Evolutionary conservation across 2,329 filamentous ascomycete species (phyloP).

Genomic region (Albophoma yamanashiensis): DNA sequence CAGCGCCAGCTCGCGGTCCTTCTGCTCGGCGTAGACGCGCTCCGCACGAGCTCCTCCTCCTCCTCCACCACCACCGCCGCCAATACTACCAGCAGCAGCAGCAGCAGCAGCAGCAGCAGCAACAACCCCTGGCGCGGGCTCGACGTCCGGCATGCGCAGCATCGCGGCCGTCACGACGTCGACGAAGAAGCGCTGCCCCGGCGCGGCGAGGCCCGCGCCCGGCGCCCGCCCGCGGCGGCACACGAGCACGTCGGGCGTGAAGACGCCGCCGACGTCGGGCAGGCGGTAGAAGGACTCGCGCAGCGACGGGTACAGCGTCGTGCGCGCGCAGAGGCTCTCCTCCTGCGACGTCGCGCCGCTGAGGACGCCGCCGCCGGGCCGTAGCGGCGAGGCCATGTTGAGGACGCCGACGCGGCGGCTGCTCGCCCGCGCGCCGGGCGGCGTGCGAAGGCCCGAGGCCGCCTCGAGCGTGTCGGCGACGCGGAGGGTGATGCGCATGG

Average conservation of each 20-base stretch:
- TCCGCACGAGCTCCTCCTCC: not conserved
- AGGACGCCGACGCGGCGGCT: slow-evolving; percentile 35
- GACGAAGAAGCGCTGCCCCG: slow-evolving; percentile 45
- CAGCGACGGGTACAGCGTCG: not conserved
- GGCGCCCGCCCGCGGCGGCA: slow-evolving; percentile 8
- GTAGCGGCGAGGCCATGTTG: slow-evolving; percentile 54
- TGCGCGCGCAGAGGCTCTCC: slow-evolving; percentile 44
- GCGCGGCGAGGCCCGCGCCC: slow-evolving; percentile 2
- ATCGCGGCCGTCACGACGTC: slow-evolving; percentile 49
- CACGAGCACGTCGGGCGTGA: slow-evolving; percentile 3
- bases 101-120: too few species aligned
- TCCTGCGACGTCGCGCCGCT: slow-evolving; percentile 50
- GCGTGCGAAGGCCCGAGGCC: slow-evolving; percentile 17
- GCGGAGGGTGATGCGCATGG: slow-evolving; percentile 29
- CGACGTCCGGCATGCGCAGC: slow-evolving; percentile 39
- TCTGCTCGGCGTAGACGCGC: slow-evolving; percentile 4
- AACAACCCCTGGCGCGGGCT: slow-evolving; percentile 17
- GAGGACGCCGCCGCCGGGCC: slow-evolving; percentile 50
- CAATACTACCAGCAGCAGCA: too few species aligned
- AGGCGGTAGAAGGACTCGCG: slow-evolving; percentile 51
- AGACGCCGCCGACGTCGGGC: slow-evolving; percentile 38
- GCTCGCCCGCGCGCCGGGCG: not conserved
- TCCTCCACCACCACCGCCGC: too few species aligned
- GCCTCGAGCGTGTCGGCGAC: slow-evolving; percentile 42
- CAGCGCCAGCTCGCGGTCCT: slow-evolving; percentile 34